phyloP scores from a whole-genome alignment of 2,329 filamentous ascomycete genomes.

The Fusarium sp. region DNA sequence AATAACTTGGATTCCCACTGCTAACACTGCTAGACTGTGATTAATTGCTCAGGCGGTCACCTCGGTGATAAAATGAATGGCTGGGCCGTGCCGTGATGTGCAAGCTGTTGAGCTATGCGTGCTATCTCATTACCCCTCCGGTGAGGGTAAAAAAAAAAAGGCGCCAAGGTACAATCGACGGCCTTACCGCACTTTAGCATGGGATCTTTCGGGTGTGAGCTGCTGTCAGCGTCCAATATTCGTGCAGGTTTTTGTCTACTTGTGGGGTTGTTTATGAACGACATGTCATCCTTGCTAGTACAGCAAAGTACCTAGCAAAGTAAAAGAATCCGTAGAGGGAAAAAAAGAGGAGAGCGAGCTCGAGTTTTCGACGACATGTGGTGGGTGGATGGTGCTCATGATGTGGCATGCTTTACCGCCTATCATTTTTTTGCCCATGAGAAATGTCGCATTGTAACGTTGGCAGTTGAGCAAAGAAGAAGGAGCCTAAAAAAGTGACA shows the following conservation, averaged over 20 bases:
- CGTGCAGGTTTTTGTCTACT: conserved; percentile 24
- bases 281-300: conserved; percentile 37
- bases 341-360: conserved; percentile 8
- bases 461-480: conserved; percentile 4
- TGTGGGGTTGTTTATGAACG: conserved; percentile 35
- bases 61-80: conserved; percentile 49
- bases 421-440: conserved; percentile 24
- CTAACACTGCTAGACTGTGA: conserved; percentile 11
- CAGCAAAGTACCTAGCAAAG: conserved; percentile 2
- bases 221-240: conserved; percentile 33
- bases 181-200: conserved; percentile 40
- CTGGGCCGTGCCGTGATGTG: conserved; percentile 36
- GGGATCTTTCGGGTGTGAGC: conserved; percentile 37
- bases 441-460: conserved; percentile 31
- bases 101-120: not conserved
- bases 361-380: conserved; percentile 28
- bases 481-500: conserved; percentile 6
- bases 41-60: conserved; percentile 39
- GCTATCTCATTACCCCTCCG: too few relatives aligned
- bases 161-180: conserved; percentile 19
- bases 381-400: conserved; percentile 11
- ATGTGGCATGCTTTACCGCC: conserved; percentile 38
- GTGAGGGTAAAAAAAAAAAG: too few relatives aligned
- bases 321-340: not conserved
- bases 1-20: not conserved